A percentile compares a stretch with the other conserved stretches of the same genome.
These are phyloP conservation scores for Dryadomyces sulphureus DNA, from an alignment of 2,329 filamentous ascomycete species.

Conservation along the genomic window DNA sequence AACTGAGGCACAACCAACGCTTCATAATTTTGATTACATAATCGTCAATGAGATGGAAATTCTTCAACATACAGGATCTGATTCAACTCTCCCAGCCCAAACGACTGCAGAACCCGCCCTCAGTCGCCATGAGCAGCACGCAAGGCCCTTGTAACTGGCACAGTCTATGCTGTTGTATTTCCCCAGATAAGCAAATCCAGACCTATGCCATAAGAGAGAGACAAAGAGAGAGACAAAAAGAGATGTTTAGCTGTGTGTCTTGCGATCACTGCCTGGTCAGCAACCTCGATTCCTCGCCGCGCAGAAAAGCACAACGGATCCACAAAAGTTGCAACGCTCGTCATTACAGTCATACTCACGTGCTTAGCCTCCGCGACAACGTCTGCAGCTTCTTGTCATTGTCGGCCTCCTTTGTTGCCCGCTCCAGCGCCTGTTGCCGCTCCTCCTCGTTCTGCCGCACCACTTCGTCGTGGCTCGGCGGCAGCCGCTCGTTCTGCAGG, in stretches of 20 bases:
- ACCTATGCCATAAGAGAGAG: not conserved
- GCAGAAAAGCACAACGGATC: not conserved
- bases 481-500: conserved; percentile 86
- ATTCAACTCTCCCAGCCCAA: too few species aligned
- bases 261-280: not conserved
- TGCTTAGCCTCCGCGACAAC: conserved; percentile 84
- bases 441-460: conserved; percentile 69
- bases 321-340: not conserved
- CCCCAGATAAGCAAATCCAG: not conserved
- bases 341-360: conserved; percentile 59
- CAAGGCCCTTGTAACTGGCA: not conserved
- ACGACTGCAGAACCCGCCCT: conserved; percentile 1
- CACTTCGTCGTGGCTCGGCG: conserved; percentile 86
- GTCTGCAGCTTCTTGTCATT: conserved; percentile 80
- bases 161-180: conserved; percentile 1
- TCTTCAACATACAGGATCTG: not conserved
- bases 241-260: not conserved
- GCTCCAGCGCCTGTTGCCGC: conserved; percentile 67
- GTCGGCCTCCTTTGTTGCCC: conserved; percentile 76
- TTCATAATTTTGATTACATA: not conserved
- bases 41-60: too few species aligned
- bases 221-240: not conserved
- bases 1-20: not conserved
- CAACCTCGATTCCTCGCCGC: not conserved
- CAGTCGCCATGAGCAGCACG: not conserved